Evolutionary conservation across 1,284 basidiomycete genomes (phyloP).

Genomic region (Tremellales sp.): DNA sequence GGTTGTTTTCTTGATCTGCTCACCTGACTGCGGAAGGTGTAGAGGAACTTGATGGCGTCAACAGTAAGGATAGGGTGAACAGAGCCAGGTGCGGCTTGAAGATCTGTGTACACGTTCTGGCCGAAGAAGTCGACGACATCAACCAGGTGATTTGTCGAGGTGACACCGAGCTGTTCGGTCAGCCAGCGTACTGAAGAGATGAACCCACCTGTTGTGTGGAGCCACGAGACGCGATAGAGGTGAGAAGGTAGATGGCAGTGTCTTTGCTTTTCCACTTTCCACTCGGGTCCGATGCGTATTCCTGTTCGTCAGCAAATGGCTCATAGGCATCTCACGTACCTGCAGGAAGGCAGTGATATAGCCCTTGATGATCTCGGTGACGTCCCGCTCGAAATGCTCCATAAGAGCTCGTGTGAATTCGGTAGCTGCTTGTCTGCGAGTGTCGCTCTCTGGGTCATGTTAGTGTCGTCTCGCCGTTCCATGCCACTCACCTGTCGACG

Average conservation of each 20-base stretch:
- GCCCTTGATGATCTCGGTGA: slow-evolving; percentile 76
- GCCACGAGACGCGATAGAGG: slow-evolving; percentile 82
- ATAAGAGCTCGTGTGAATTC: slow-evolving; percentile 86
- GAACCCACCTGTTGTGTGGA: slow-evolving; percentile 68
- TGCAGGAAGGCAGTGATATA: slow-evolving; percentile 75
- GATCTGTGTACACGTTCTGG: slow-evolving; percentile 81
- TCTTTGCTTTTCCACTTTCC: slow-evolving; percentile 92
- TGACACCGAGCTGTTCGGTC: slow-evolving; percentile 73
- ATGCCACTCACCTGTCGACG: slow-evolving; percentile 38
- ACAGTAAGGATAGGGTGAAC: slow-evolving; percentile 90
- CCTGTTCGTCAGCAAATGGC: slow-evolving; percentile 22
- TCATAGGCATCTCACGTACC: slow-evolving; percentile 49
- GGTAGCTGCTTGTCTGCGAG: slow-evolving; percentile 84
- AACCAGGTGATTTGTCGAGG: slow-evolving; percentile 84
- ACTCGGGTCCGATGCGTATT: slow-evolving; percentile 57
- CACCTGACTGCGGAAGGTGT: slow-evolving; percentile 93
- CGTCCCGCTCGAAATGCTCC: slow-evolving; percentile 72
- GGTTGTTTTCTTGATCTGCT: slow-evolving; percentile 12
- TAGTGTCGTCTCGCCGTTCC: not conserved
- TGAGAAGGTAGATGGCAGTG: slow-evolving; percentile 89
- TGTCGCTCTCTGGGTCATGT: slow-evolving; percentile 55
- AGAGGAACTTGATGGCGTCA: slow-evolving; percentile 88
- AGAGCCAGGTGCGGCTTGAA: slow-evolving; percentile 64
- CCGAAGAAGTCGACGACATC: slow-evolving; percentile 96
- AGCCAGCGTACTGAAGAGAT: slow-evolving; percentile 1